Percentiles rank a stretch among this genome's conserved stretches.
These are phyloP conservation scores for Aplosporella prunicola DNA, from an alignment of 2,329 filamentous ascomycete genomes.

Conservation along the genomic window DNA sequence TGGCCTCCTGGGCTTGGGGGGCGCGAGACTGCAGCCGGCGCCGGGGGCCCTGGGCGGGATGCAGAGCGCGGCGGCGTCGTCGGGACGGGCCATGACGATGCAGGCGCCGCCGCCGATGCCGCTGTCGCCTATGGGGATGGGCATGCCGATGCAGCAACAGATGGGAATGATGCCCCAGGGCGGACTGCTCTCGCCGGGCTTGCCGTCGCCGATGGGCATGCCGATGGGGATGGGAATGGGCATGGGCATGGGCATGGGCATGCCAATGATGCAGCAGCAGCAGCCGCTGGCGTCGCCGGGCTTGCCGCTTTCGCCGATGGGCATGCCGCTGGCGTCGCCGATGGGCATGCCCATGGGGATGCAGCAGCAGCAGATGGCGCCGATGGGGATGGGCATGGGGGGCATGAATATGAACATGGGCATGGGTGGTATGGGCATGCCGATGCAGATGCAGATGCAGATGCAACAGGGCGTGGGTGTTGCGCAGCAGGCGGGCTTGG, in stretches of 20 bases:
- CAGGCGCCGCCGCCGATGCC: not conserved
- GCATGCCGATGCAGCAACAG: slow-evolving; percentile 9
- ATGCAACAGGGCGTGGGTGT: slow-evolving; percentile 13
- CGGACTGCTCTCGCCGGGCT: not conserved
- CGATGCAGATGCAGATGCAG: slow-evolving; percentile 18
- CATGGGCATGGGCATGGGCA: slow-evolving; percentile 11
- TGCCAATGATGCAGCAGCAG: slow-evolving; percentile 7
- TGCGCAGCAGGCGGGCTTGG: slow-evolving; percentile 28
- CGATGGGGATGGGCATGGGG: slow-evolving; percentile 11
- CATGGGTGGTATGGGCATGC: slow-evolving; percentile 3
- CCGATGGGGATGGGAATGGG: slow-evolving; percentile 11
- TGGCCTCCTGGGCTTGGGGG: slow-evolving; percentile 3
- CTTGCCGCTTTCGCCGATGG: not conserved
- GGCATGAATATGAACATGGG: too few relatives aligned
- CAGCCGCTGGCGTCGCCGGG: slow-evolving; percentile 12
- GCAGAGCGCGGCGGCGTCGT: too few relatives aligned
- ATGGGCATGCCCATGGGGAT: slow-evolving; percentile 15
- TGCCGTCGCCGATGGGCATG: slow-evolving; percentile 16
- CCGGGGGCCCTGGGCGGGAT: too few relatives aligned
- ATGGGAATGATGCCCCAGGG: slow-evolving; percentile 12
- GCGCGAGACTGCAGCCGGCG: too few relatives aligned
- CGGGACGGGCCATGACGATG: not conserved
- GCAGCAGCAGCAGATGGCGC: not conserved
- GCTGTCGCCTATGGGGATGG: slow-evolving; percentile 5
- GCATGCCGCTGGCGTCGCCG: slow-evolving; percentile 12